Base-by-base conservation (phyloP, 2,329 filamentous ascomycete species). In the Cryoendolithus antarcticus region DNA sequence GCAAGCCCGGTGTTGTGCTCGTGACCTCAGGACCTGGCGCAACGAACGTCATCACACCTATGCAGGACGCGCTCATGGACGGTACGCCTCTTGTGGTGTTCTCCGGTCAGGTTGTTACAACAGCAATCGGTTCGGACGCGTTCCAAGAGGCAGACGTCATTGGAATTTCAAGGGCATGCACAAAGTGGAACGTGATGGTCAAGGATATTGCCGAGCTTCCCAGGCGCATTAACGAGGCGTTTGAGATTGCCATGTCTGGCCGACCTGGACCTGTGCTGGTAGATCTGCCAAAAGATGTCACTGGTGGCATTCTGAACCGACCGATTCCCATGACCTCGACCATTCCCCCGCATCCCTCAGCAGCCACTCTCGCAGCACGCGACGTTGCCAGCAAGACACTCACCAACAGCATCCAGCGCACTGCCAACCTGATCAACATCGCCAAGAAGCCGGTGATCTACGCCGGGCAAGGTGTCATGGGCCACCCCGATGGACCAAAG, bases 101-200 rank as follows among this genome's bases (percentile, higher is more conserved):
- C 67, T 81, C 75, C 48, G 91, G 91, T 36, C 91, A 98, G 75
- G 91, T 98, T 44, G 72, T 77, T 6, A 96, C 89, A 29, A 77
- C 74, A 34, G 82, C 86, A 39, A 95, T 96, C 62, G 91, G 91
- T 45, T 93, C 83, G 46, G 89, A 96, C 61, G 86, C 86, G 41
- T 96, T 96, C 73, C 91, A 98, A 62, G 91, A 96, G 65, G 88
- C 86, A 43, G 91, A 98, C 58, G 80, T 93, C 29, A 71, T 95
- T 43, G 89, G 89, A 51, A 96, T 98, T 61, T 93, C 86, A 28
- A 76, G 89, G 55, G 80, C 88, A 12, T 95, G 88, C 72, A 95
- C 88, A 51, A 96, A 96, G 70, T 98, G 91, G 91, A 96, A 96
- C 55, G 86, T 93, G 44, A 93, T 96, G 86, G 86, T 95, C 35